These are phyloP conservation scores for Ceratobasidium sp. DNA, from an alignment of 1,284 basidiomycete genomes.

Conservation along the genomic window DNA sequence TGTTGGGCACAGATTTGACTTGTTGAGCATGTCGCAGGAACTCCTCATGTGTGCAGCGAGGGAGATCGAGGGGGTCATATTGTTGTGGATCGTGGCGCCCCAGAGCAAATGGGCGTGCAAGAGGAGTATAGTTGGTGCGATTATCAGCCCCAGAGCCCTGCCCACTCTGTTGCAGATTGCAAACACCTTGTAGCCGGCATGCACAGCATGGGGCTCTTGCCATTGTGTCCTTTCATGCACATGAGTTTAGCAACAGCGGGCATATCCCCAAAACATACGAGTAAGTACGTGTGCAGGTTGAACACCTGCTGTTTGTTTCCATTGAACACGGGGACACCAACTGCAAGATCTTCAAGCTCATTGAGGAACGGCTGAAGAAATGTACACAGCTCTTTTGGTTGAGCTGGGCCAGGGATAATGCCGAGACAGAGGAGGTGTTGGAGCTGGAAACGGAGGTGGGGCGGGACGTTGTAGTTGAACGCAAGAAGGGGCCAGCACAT, in stretches of 20 bases:
- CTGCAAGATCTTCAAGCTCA: conserved; percentile 35
- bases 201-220: conserved; percentile 33
- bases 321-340: conserved; percentile 30
- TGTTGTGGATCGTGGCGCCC: neutral
- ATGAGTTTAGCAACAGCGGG: conserved; percentile 38
- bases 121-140: conserved; percentile 29
- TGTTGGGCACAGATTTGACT: neutral
- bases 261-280: conserved; percentile 37
- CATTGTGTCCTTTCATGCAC: conserved; percentile 38
- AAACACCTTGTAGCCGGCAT: conserved; percentile 26
- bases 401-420: conserved; percentile 38
- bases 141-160: neutral
- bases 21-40: neutral
- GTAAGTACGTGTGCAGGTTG: conserved; percentile 19
- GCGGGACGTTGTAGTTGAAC: conserved; percentile 39
- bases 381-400: conserved; percentile 6
- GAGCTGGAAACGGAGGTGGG: conserved; percentile 14
- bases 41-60: neutral
- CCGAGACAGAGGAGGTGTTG: conserved; percentile 36
- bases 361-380: conserved; percentile 38
- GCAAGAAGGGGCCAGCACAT: conserved; percentile 34
- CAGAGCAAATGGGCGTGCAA: conserved; percentile 12
- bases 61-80: conserved; percentile 1
- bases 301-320: neutral
- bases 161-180: neutral